These are phyloP conservation scores for Calocybe indica DNA, from an alignment of 768 basidiomycete species.

Conservation along the genomic window DNA sequence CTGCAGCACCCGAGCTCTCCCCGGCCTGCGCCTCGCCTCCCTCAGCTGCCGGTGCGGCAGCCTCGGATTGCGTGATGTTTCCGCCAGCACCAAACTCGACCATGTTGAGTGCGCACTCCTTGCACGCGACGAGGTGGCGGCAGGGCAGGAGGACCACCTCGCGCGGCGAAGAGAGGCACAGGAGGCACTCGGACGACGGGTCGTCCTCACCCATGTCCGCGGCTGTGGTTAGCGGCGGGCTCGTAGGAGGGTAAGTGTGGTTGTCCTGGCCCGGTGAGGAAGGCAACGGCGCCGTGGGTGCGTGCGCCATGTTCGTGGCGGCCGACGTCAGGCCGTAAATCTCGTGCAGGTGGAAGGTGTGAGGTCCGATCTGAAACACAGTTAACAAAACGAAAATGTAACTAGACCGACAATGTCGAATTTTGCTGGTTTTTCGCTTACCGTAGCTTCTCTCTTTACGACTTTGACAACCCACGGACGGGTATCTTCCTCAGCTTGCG, in stretches of 20 bases:
- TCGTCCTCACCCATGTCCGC: constrained; percentile 48
- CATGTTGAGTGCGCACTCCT: constrained; percentile 95
- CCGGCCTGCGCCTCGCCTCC: constrained; percentile 14
- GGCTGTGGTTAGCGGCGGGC: constrained; percentile 9
- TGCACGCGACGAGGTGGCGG: constrained; percentile 90
- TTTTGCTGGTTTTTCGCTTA: too few species aligned
- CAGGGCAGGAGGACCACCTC: constrained; percentile 94
- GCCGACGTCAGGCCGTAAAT: constrained; percentile 84
- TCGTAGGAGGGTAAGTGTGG: constrained; percentile 29
- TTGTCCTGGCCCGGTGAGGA: constrained; percentile 18
- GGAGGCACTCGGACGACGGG: constrained; percentile 82
- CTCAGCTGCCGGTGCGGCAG: constrained; percentile 24
- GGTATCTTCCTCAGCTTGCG: constrained; percentile 45
- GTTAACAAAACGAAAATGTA: constrained; percentile 1
- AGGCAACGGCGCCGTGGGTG: constrained; percentile 28
- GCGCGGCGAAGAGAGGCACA: constrained; percentile 83
- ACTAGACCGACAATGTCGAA: constrained; percentile 8
- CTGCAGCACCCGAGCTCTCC: constrained; percentile 18
- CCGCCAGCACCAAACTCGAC: constrained; percentile 96
- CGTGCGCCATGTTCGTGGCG: constrained; percentile 22
- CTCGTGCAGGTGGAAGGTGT: constrained; percentile 93
- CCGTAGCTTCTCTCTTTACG: constrained; percentile 85
- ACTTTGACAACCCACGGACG: constrained; percentile 91
- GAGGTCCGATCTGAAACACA: constrained; percentile 70
- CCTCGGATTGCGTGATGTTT: constrained; percentile 58